Base-by-base conservation (phyloP, 768 basidiomycete genomes). In the Leccinum boreale region DNA sequence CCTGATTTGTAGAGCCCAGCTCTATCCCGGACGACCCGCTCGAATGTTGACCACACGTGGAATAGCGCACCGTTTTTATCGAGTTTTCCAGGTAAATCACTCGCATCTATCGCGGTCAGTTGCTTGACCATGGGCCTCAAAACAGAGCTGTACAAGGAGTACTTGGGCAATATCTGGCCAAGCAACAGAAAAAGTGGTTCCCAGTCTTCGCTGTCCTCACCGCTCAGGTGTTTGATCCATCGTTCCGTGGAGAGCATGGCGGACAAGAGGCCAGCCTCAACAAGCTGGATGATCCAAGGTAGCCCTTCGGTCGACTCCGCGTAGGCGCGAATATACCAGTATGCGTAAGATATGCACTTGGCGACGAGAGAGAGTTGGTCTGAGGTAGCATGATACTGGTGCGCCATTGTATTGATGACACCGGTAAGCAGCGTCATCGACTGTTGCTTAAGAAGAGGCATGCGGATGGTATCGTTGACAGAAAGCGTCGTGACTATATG, bases 251-350 rank as follows among this genome's bases (percentile, higher is more conserved):
- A 64, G 42, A 73, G 69, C 45, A 72, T 50, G 8, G 69, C 52
- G 1, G 62, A 52, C 57, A 70, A 53, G 52, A 72, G 36, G 29
- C 65, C 65, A 35, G 69, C 62, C 49, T 69, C 62, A 42, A 70
- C 42, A 23, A 58, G 50, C 57, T 72, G 67, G 12, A 29, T 55
- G 48, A 70, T 35, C 69, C 71, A 70, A 53, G 65, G 59, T 4
- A 69, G 17, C 7, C 67, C 71, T 5, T 70, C 65, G 17, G 65
- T 58, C 31, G 55, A 62, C 49, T 73, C 69, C 31, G 65, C 58
- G n/a, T 63, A 67, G 5, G 62, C 58, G 9, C 70, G 71, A 45
- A 70, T 65, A 33, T 69, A 67, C 70, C 71, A 71, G 23, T 69
- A 71, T 12, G 61, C 67, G 33, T 65, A 69, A 4, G 71, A 73